Evolutionary conservation across 2,329 filamentous ascomycete genomes (phyloP).

Genomic region (Rhynchosporium agropyri): DNA sequence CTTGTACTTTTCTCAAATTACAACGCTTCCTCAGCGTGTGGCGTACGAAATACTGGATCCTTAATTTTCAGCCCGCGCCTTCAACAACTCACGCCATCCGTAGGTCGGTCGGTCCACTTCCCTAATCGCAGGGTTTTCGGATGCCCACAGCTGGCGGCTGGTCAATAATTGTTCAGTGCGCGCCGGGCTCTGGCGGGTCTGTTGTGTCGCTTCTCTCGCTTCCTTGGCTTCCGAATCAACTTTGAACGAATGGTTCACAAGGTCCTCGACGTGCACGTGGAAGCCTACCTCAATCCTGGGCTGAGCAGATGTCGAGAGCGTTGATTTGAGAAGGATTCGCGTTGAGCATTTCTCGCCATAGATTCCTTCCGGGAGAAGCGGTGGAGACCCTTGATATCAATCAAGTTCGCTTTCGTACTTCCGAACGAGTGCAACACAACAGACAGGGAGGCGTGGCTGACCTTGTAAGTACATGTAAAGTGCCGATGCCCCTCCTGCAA

Average conservation of each 20-base stretch:
- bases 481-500: constrained; percentile 16
- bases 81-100: constrained; percentile 6
- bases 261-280: not conserved
- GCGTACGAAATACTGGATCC: constrained; percentile 17
- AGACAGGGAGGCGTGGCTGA: not conserved
- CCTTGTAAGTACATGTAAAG: too few relatives aligned
- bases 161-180: constrained; percentile 10
- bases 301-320: not conserved
- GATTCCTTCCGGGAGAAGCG: not conserved
- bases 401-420: too few relatives aligned
- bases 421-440: too few relatives aligned
- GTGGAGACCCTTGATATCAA: not conserved
- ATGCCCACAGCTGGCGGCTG: constrained; percentile 7
- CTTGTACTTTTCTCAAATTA: not conserved
- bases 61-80: constrained; percentile 19
- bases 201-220: not conserved
- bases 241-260: not conserved
- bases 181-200: constrained; percentile 15
- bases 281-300: constrained; percentile 2
- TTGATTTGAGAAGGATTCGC: not conserved
- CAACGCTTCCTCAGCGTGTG: constrained; percentile 15
- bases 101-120: constrained; percentile 8
- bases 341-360: too few relatives aligned
- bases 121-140: constrained; percentile 25
- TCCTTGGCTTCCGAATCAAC: not conserved